Percentiles rank a stretch among this genome's conserved stretches.
Evolutionary conservation across 2,329 filamentous ascomycete genomes (phyloP).

Genomic region (Diplodia intermedia): DNA sequence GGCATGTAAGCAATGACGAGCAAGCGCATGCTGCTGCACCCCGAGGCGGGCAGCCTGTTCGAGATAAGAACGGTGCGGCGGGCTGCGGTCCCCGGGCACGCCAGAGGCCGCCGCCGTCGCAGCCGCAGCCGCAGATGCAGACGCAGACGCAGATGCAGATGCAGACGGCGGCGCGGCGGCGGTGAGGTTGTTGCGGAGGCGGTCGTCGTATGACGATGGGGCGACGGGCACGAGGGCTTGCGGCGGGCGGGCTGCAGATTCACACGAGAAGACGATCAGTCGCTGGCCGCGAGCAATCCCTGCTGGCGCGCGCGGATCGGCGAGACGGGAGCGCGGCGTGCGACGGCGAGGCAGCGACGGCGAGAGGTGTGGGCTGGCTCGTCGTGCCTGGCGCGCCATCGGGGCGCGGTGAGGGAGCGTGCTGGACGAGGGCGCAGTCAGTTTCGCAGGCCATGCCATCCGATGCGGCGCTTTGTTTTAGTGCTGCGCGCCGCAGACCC

Average conservation of each 20-base stretch:
- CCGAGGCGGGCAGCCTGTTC: neutral
- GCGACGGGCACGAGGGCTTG: constrained; percentile 6
- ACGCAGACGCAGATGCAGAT: neutral
- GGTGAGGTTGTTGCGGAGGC: constrained; percentile 7
- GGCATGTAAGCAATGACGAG: constrained; percentile 21
- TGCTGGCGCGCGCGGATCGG: constrained; percentile 9
- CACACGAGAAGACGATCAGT: constrained; percentile 9
- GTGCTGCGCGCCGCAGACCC: constrained; percentile 13
- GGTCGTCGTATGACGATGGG: constrained; percentile 27
- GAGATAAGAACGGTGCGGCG: constrained; percentile 6
- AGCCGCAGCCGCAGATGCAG: neutral
- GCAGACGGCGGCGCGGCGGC: neutral
- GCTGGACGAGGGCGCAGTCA: neutral
- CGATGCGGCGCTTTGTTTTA: constrained; percentile 25
- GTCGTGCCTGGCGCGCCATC: constrained; percentile 11
- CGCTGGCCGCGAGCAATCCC: constrained; percentile 23
- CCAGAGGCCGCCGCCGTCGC: neutral
- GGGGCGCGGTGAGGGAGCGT: constrained; percentile 3
- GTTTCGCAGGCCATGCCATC: neutral
- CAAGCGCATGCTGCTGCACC: neutral
- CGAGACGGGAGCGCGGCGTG: constrained; percentile 6
- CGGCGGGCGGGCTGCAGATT: constrained; percentile 10
- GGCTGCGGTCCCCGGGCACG: neutral
- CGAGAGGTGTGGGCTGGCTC: neutral
- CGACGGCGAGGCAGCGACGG: constrained; percentile 5